Base-by-base conservation (phyloP, 495 filamentous ascomycete genomes). In the Patellaria atrata region DNA sequence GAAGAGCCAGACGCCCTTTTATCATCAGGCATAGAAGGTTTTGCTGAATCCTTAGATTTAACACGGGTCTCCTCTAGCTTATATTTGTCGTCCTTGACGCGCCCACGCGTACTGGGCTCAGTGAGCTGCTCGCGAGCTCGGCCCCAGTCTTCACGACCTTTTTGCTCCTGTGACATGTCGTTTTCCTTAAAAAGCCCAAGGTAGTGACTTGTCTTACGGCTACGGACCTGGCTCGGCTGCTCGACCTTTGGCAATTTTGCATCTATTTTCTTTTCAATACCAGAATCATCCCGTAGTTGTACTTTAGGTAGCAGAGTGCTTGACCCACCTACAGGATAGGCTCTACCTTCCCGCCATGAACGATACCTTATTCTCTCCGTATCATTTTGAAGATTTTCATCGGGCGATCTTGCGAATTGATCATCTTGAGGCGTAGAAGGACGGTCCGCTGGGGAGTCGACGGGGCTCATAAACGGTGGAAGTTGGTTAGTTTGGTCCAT, bases 101-200 rank as follows among this genome's bases (percentile, higher is more conserved):
- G n/a, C n/a, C n/a, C n/a, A n/a, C n/a, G n/a, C n/a, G n/a, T n/a
- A n/a, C n/a, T n/a, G n/a, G n/a, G n/a, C n/a, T n/a, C n/a, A n/a
- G 16, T 34, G 26, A 13, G 9, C 23, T 5, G 27, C 18, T 11
- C 2, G 1, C 11, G 27, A 17, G n/a, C n/a, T n/a, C n/a, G n/a
- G 35, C 54, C 43, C 41, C 45, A 46, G 37, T 56, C 48, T 33
- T 60, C 52, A 14, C 37, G 36, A 39, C 47, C 57, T 42, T 38
- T 50, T 15, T 44, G 54, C 27, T 70, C 69, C 13, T 66, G 57
- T 9, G 61, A 65, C 8, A 59, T 60, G 16, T 82, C 77, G 39
- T 85, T 89, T 50, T 94, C 83, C 53, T 83, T 89, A 65, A 97
- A 97, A 33, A 94, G 67, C 3, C 89, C 73, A 28, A 97, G 57